Evolutionary conservation across 176 grass and related monocot genomes (phyloP).

Genomic region (Avena sativa): DNA sequence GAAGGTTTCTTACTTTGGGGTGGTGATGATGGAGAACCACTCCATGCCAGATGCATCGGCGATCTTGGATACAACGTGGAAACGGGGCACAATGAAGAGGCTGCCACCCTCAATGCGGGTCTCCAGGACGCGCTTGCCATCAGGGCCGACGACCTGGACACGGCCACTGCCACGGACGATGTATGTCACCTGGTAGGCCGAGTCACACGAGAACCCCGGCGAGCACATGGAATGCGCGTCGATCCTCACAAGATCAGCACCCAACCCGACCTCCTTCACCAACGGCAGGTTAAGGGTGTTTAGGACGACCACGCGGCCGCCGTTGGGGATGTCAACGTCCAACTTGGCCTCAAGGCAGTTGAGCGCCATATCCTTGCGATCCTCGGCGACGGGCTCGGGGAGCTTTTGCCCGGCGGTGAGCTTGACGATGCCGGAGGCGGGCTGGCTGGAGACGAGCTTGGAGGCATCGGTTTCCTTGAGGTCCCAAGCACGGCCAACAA

Average conservation of each 20-base stretch:
- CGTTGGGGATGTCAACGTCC: conserved; percentile 79
- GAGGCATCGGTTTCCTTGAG: conserved; percentile 53
- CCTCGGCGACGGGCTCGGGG: conserved; percentile 18
- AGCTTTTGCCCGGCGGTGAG: conserved; percentile 53
- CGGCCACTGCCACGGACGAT: conserved; percentile 74
- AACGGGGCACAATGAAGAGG: conserved; percentile 87
- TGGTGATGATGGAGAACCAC: conserved; percentile 98
- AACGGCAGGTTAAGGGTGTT: conserved; percentile 79
- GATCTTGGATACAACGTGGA: conserved; percentile 92
- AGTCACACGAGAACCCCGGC: conserved; percentile 90
- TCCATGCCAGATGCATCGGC: conserved; percentile 72
- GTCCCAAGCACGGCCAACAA: conserved; percentile 81
- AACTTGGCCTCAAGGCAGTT: conserved; percentile 78
- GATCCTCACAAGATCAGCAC: conserved; percentile 82
- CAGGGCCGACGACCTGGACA: conserved; percentile 75
- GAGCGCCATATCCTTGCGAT: conserved; percentile 73
- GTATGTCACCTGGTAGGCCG: conserved; percentile 89
- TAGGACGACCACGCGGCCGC: conserved; percentile 77
- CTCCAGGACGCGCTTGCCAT: conserved; percentile 76
- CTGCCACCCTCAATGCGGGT: conserved; percentile 54
- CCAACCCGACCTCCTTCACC: conserved; percentile 73
- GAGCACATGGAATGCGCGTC: conserved; percentile 89
- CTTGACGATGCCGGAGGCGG: conserved; percentile 52
- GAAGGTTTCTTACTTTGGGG: conserved; percentile 63
- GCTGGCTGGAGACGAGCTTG: conserved; percentile 70